Percentiles rank a stretch among this genome's conserved stretches.
These are phyloP conservation scores for Botryotinia narcissicola DNA, from an alignment of 2,329 filamentous ascomycete species.

Conservation along the genomic window DNA sequence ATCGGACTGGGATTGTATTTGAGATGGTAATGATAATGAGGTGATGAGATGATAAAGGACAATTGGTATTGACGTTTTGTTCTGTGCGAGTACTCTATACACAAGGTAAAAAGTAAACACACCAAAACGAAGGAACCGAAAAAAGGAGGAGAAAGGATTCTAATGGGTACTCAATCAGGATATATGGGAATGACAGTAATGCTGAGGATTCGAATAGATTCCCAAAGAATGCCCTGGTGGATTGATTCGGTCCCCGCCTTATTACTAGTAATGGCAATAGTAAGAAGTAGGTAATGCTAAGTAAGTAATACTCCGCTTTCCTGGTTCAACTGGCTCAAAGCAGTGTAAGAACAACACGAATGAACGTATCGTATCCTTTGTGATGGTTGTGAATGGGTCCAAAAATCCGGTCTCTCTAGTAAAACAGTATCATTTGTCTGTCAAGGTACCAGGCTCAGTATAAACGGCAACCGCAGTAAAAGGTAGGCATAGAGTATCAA, in stretches of 20 bases:
- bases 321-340: background rate
- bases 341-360: conserved; percentile 3
- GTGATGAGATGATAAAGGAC: background rate
- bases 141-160: conserved; percentile 9
- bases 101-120: conserved; percentile 12
- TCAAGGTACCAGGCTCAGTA: conserved; percentile 7
- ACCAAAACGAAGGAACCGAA: conserved; percentile 12
- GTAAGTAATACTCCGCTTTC: conserved; percentile 15
- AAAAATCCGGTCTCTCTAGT: conserved; percentile 2
- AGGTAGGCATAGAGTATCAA: background rate
- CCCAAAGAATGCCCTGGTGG: conserved; percentile 17
- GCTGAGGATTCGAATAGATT: conserved; percentile 6
- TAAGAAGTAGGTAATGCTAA: background rate
- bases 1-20: background rate
- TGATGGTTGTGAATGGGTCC: background rate
- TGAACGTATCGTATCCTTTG: conserved; percentile 12
- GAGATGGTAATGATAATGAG: background rate
- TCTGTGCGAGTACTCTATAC: conserved; percentile 10
- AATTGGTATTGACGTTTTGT: conserved; percentile 9
- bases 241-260: conserved; percentile 17
- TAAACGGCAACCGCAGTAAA: conserved; percentile 7
- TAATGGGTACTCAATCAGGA: background rate
- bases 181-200: conserved; percentile 17
- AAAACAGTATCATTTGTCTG: background rate
- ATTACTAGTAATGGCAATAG: background rate